Conservation (phyloP, 2,329 filamentous ascomycete species). For the Penicillium sp. region DNA sequence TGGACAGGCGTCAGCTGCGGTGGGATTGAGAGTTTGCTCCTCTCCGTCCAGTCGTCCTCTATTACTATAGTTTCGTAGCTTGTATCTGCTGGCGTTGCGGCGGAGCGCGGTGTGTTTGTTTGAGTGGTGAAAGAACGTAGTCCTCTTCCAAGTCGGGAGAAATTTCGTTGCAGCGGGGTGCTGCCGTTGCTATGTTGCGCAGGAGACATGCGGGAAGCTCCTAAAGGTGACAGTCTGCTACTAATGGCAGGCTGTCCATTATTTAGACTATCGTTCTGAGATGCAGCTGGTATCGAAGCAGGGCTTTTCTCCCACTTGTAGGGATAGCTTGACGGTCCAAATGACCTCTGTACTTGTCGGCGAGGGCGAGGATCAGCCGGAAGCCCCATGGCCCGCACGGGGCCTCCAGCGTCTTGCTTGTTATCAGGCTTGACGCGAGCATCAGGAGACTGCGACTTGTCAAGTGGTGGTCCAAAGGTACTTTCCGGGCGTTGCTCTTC, state of each 20-base stretch:
- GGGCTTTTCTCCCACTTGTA: slow-evolving; percentile 12
- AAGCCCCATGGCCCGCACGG: slow-evolving; percentile 20
- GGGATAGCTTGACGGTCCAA: background rate
- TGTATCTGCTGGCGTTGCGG: slow-evolving; percentile 9
- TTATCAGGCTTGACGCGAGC: slow-evolving; percentile 2
- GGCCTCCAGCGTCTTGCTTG: background rate
- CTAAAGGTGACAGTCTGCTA: background rate
- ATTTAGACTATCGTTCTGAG: background rate
- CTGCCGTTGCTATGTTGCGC: background rate
- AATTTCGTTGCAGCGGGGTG: slow-evolving; percentile 6
- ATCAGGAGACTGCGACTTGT: slow-evolving; percentile 1
- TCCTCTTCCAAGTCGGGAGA: slow-evolving; percentile 8
- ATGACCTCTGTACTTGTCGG: slow-evolving; percentile 14
- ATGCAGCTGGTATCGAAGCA: background rate
- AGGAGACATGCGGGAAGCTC: background rate
- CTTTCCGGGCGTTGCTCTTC: slow-evolving; percentile 23
- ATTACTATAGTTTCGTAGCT: slow-evolving; percentile 25
- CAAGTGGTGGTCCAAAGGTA: slow-evolving; percentile 16
- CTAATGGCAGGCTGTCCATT: background rate
- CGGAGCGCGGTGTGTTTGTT: background rate
- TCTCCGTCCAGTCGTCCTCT: slow-evolving; percentile 21
- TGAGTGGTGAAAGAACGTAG: background rate
- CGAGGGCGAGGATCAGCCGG: slow-evolving; percentile 33
- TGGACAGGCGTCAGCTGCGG: slow-evolving; percentile 15
- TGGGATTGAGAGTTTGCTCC: slow-evolving; percentile 10